A percentile compares a stretch with the other conserved stretches of the same genome.
Conservation (phyloP, 495 filamentous ascomycete genomes). For the Penicillium tannophilum region DNA sequence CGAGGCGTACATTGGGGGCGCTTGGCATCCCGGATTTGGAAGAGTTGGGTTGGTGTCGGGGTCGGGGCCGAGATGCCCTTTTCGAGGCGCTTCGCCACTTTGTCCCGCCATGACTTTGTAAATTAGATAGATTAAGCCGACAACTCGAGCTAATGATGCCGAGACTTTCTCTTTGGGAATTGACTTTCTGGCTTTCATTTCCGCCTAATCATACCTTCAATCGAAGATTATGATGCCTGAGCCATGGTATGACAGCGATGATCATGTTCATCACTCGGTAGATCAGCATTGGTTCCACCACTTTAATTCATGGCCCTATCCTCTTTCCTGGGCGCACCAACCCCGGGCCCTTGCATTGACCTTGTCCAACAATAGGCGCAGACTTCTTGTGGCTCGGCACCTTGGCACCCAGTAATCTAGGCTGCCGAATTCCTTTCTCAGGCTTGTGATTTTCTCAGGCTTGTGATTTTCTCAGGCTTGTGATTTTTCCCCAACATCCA, state of each 20-base stretch:
- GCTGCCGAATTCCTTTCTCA: not conserved
- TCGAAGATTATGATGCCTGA: not conserved
- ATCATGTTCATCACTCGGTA: not conserved
- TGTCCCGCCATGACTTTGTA: not conserved
- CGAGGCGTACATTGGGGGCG: too few species aligned
- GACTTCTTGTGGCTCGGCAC: not conserved
- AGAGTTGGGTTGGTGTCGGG: not conserved
- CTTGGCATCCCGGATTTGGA: not conserved
- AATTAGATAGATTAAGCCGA: not conserved
- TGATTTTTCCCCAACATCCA: not conserved
- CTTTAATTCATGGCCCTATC: not conserved
- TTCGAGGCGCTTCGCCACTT: not conserved
- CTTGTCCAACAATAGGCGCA: not conserved
- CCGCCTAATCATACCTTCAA: not conserved
- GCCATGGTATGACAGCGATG: not conserved
- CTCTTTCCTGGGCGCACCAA: not conserved
- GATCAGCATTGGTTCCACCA: conserved; percentile 3
- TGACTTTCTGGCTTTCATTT: not conserved
- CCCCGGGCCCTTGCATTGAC: not conserved
- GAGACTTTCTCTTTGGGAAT: not conserved
- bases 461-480: not conserved
- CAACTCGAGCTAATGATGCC: not conserved
- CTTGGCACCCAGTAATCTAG: not conserved
- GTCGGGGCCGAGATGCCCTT: not conserved
- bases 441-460: not conserved